These are phyloP conservation scores for Diplodia mutila DNA, from an alignment of 2,329 filamentous ascomycete genomes.

Conservation along the genomic window DNA sequence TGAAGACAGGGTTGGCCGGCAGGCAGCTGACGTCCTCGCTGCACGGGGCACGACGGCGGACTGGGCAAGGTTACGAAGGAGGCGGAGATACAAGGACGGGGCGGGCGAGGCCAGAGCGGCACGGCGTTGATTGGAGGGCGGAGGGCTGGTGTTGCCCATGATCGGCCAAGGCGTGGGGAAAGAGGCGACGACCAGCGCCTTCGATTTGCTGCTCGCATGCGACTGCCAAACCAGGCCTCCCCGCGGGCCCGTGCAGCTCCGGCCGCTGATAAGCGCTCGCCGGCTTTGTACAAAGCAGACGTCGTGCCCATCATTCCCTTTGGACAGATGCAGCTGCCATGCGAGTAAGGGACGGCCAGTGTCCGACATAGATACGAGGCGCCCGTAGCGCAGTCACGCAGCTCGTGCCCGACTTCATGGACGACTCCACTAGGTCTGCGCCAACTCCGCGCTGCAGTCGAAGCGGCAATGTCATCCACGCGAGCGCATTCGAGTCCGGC, in stretches of 20 bases:
- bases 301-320: not conserved
- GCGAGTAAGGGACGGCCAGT: not conserved
- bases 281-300: not conserved
- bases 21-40: conserved; percentile 13
- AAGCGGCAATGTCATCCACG: not conserved
- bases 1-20: not conserved
- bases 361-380: conserved; percentile 5
- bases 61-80: not conserved
- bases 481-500: not conserved
- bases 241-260: conserved; percentile 8
- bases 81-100: conserved; percentile 13
- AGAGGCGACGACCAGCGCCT: not conserved
- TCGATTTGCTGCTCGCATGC: conserved; percentile 22
- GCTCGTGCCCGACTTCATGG: not conserved
- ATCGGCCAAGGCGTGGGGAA: conserved; percentile 21
- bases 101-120: conserved; percentile 13
- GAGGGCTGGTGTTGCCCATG: not conserved
- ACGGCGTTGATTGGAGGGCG: conserved; percentile 7
- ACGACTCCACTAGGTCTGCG: not conserved
- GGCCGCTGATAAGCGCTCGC: conserved; percentile 14
- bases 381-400: not conserved
- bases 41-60: conserved; percentile 13
- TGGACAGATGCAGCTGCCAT: not conserved
- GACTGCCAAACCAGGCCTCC: conserved; percentile 1
- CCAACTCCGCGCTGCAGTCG: not conserved